Evolutionary conservation across 2,329 filamentous ascomycete genomes (phyloP).

Genomic region (Venturiaceae sp.): DNA sequence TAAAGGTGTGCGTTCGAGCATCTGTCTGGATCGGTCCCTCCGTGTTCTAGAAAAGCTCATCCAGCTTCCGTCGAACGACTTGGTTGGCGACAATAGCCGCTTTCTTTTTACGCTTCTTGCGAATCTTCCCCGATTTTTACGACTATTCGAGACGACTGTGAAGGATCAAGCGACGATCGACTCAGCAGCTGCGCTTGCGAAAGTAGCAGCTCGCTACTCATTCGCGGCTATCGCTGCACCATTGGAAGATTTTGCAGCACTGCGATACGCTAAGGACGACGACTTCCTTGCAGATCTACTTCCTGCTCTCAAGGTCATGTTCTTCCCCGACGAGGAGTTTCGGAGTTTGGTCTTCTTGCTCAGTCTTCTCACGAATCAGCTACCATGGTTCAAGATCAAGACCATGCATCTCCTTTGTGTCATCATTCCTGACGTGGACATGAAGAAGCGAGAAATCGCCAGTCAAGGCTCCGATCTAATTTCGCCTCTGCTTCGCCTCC

Average conservation of each 20-base stretch:
- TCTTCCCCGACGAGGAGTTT: slow-evolving; percentile 75
- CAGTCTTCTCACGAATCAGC: slow-evolving; percentile 79
- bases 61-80: slow-evolving; percentile 63
- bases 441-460: slow-evolving; percentile 82
- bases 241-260: slow-evolving; percentile 59
- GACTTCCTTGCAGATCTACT: slow-evolving; percentile 72
- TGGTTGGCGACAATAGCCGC: slow-evolving; percentile 74
- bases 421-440: slow-evolving; percentile 82
- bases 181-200: slow-evolving; percentile 60
- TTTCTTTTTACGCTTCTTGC: slow-evolving; percentile 80
- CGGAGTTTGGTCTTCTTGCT: slow-evolving; percentile 82
- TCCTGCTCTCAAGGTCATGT: slow-evolving; percentile 63
- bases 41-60: slow-evolving; percentile 70
- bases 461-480: slow-evolving; percentile 91
- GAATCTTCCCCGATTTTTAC: slow-evolving; percentile 80
- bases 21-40: slow-evolving; percentile 70
- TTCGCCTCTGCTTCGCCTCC: slow-evolving; percentile 75
- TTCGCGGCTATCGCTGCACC: slow-evolving; percentile 57
- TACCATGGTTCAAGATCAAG: slow-evolving; percentile 83
- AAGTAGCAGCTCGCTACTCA: slow-evolving; percentile 64
- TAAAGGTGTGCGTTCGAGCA: slow-evolving; percentile 82
- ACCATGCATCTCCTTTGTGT: slow-evolving; percentile 84
- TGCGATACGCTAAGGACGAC: slow-evolving; percentile 54
- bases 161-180: slow-evolving; percentile 40
- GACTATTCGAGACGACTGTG: slow-evolving; percentile 59